Evolutionary conservation across 1,284 basidiomycete species (phyloP).

Genomic region (Schizopora paradoxa): DNA sequence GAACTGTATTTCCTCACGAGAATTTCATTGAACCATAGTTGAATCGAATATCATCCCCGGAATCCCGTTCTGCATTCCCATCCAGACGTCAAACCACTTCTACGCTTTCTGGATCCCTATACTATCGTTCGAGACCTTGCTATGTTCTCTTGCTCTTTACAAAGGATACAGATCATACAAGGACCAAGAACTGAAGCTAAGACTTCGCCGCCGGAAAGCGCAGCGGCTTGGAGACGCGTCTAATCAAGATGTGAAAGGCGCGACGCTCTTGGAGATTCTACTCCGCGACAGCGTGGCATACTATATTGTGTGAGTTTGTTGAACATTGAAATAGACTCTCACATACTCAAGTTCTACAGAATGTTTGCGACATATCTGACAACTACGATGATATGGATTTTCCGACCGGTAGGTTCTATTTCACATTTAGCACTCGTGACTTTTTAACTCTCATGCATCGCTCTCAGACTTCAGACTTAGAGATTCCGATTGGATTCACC

Average conservation of each 20-base stretch:
- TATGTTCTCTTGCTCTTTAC: slow-evolving; percentile 44
- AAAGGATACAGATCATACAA: slow-evolving; percentile 41
- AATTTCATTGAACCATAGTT: slow-evolving; percentile 1
- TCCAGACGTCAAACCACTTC: slow-evolving; percentile 35
- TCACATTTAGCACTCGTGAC: not conserved
- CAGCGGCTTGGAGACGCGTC: not conserved
- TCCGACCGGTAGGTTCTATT: slow-evolving; percentile 36
- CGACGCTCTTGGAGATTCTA: slow-evolving; percentile 38
- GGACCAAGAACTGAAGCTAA: slow-evolving; percentile 5
- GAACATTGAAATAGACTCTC: not conserved
- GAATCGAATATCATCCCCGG: slow-evolving; percentile 7
- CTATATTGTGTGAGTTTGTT: slow-evolving; percentile 43
- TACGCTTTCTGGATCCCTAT: slow-evolving; percentile 57
- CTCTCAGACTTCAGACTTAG: slow-evolving; percentile 33
- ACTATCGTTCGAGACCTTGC: slow-evolving; percentile 44
- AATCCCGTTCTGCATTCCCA: slow-evolving; percentile 32
- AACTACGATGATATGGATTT: slow-evolving; percentile 46
- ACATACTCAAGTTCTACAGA: slow-evolving; percentile 26
- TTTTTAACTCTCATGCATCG: slow-evolving; percentile 21
- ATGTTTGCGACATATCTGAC: slow-evolving; percentile 51
- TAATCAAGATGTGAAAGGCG: not conserved
- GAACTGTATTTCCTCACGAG: slow-evolving; percentile 27
- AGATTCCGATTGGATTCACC: slow-evolving; percentile 51
- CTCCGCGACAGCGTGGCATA: slow-evolving; percentile 52
- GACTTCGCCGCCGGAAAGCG: not conserved